These are phyloP conservation scores for Liriodendron chinense DNA, from an alignment of 164 flowering plant species.

Conservation along the genomic window DNA sequence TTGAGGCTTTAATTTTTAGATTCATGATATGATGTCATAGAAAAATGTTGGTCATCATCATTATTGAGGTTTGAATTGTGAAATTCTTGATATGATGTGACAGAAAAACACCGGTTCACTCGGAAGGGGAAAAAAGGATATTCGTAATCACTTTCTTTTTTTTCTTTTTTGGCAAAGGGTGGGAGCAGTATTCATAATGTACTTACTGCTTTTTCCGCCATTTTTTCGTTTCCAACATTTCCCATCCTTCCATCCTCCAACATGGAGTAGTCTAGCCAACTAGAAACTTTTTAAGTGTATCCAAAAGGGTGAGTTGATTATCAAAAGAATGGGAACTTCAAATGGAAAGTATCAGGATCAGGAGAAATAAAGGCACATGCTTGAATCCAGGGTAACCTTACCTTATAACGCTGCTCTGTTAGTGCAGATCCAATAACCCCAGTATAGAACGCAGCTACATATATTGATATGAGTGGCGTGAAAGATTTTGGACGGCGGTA, in stretches of 20 bases:
- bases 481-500: constrained; percentile 82
- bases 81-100: too few relatives aligned
- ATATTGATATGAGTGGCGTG: constrained; percentile 62
- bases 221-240: not conserved
- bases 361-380: not conserved
- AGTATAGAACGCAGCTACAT: constrained; percentile 77
- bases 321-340: not conserved
- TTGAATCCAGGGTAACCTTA: constrained; percentile 8
- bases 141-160: too few relatives aligned
- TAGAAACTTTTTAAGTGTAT: not conserved
- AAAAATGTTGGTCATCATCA: too few relatives aligned
- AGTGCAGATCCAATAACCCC: constrained; percentile 85
- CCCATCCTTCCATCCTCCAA: not conserved
- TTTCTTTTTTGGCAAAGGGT: too few relatives aligned
- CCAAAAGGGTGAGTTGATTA: not conserved
- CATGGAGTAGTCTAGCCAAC: not conserved
- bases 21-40: too few relatives aligned
- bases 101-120: too few relatives aligned
- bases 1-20: too few relatives aligned
- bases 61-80: too few relatives aligned
- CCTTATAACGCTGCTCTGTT: constrained; percentile 90
- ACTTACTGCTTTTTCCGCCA: too few relatives aligned
- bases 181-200: too few relatives aligned
- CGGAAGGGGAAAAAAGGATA: too few relatives aligned
- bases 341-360: not conserved